Conservation (phyloP, 306 rosid genomes). For the Urtica urens region DNA sequence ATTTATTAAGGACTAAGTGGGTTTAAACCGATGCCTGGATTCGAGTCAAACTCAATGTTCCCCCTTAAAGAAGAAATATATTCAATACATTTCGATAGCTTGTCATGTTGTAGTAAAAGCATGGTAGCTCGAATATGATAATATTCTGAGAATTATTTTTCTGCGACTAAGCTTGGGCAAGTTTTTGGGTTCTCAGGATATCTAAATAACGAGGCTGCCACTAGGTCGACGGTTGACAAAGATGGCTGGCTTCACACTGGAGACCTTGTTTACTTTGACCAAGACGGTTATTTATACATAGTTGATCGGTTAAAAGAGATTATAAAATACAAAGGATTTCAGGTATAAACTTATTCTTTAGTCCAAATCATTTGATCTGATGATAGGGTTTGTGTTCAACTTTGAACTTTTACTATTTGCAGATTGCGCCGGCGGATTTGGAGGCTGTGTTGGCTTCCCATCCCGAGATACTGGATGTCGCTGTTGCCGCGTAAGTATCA, state of each 20-base stretch:
- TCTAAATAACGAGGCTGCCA: conserved; percentile 58
- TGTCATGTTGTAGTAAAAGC: no score
- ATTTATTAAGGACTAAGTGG: no score
- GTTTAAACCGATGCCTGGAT: no score
- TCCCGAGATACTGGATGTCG: conserved; percentile 36
- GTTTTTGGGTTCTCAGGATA: conserved; percentile 43
- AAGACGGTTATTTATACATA: conserved; percentile 51
- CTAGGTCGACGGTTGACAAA: conserved; percentile 45
- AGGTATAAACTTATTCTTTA: conserved; percentile 29
- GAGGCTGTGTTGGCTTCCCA: conserved; percentile 36
- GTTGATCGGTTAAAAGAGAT: conserved; percentile 76
- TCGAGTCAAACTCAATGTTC: no score
- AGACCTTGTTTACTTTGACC: conserved; percentile 62
- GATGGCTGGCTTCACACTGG: conserved; percentile 79
- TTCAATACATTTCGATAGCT: no score
- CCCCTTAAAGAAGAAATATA: no score
- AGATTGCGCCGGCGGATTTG: conserved; percentile 46
- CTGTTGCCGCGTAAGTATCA: conserved; percentile 27
- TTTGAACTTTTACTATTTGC: neutral
- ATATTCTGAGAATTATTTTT: conserved; percentile 1
- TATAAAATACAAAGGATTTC: conserved; percentile 91
- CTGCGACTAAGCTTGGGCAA: neutral
- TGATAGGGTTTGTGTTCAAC: neutral
- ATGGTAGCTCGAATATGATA: no score
- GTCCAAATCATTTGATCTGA: neutral